A percentile compares a stretch with the other conserved stretches of the same genome.
Evolutionary conservation across 768 basidiomycete species (phyloP).

Genomic region (Amanita pallidorosea): DNA sequence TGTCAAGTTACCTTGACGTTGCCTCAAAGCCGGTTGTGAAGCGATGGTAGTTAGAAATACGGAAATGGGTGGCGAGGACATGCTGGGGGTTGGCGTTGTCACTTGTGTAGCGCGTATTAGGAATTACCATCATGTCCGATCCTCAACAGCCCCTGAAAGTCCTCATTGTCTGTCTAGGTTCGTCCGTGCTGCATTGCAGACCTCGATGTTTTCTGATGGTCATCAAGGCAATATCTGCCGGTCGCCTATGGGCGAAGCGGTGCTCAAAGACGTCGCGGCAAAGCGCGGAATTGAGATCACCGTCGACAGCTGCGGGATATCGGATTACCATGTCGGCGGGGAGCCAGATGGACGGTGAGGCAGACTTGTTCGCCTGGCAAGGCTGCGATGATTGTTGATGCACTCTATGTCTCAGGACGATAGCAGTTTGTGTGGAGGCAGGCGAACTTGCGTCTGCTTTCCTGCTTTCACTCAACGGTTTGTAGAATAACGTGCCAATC

Average conservation of each 20-base stretch:
- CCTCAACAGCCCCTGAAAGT: constrained; percentile 30
- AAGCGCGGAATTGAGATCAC: constrained; percentile 55
- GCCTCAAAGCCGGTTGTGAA: constrained; percentile 65
- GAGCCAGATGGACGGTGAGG: constrained; percentile 70
- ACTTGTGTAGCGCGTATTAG: neutral
- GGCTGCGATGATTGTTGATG: neutral
- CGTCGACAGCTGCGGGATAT: constrained; percentile 82
- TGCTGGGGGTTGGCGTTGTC: constrained; percentile 14
- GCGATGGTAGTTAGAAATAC: constrained; percentile 84
- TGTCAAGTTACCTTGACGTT: constrained; percentile 56
- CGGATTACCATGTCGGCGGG: constrained; percentile 75
- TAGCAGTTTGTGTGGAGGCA: constrained; percentile 64
- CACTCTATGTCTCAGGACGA: constrained; percentile 33
- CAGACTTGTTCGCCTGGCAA: neutral
- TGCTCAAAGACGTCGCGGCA: constrained; percentile 57
- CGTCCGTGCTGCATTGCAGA: neutral
- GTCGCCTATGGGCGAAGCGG: constrained; percentile 89
- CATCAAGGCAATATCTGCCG: constrained; percentile 71
- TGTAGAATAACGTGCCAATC: constrained; percentile 68
- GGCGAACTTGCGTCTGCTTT: neutral
- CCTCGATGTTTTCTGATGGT: neutral
- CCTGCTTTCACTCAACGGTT: neutral
- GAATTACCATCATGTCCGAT: constrained; percentile 14
- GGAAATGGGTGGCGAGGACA: constrained; percentile 79
- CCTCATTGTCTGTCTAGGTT: constrained; percentile 64